Evolutionary conservation across 495 filamentous ascomycete genomes (phyloP).

Genomic region (Aspergillus homomorphus): DNA sequence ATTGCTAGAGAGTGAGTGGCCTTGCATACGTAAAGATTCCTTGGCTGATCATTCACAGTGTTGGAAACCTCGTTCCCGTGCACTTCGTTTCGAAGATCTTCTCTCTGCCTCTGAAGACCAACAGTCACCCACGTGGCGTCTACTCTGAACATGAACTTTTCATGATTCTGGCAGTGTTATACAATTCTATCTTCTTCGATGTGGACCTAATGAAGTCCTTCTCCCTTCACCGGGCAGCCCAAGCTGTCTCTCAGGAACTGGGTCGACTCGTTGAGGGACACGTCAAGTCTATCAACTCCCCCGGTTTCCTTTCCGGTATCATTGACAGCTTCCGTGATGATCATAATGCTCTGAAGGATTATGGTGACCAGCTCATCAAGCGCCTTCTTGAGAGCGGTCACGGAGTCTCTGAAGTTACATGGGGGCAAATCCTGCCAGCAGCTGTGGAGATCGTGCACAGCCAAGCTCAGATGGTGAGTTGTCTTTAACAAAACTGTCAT

Average conservation of each 20-base stretch:
- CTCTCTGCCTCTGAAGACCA: constrained; percentile 69
- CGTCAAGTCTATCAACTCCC: constrained; percentile 61
- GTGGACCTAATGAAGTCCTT: constrained; percentile 52
- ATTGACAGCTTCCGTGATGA: constrained; percentile 55
- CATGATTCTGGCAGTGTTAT: constrained; percentile 67
- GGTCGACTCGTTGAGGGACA: constrained; percentile 58
- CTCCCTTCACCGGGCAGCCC: constrained; percentile 58
- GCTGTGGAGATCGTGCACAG: constrained; percentile 62
- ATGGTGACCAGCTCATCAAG: constrained; percentile 69
- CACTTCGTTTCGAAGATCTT: constrained; percentile 72
- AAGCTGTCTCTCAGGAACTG: constrained; percentile 59
- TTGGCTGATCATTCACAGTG: constrained; percentile 24
- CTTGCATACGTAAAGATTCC: neutral
- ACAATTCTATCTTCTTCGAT: constrained; percentile 55
- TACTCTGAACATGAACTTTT: constrained; percentile 81
- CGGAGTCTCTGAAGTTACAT: constrained; percentile 66
- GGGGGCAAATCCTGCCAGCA: constrained; percentile 65
- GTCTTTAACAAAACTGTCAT: neutral
- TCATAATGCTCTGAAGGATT: constrained; percentile 55
- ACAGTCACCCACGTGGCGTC: constrained; percentile 62
- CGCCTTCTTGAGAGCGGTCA: constrained; percentile 63
- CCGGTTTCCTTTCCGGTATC: constrained; percentile 52
- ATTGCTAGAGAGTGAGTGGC: constrained; percentile 61
- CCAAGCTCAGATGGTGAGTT: constrained; percentile 59
- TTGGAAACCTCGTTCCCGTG: constrained; percentile 69